Evolutionary conservation across 768 basidiomycete species (phyloP).

Genomic region (Butyriboletus loyo): DNA sequence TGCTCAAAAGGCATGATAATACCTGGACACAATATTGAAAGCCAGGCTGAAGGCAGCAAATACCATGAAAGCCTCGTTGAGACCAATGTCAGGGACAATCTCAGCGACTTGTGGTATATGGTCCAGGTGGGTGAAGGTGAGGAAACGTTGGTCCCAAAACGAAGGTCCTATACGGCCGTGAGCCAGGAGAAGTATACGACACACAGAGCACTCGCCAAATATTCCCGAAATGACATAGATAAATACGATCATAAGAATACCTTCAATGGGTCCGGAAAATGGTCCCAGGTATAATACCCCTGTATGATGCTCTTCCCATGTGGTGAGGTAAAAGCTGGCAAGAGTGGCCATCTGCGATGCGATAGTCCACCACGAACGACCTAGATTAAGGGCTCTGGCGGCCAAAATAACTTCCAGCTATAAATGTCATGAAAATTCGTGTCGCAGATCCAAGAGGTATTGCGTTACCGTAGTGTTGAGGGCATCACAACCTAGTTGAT

Average conservation of each 20-base stretch:
- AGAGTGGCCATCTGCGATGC: conserved; percentile 71
- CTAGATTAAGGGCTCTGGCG: conserved; percentile 83
- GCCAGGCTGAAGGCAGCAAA: conserved; percentile 67
- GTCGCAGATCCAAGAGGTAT: neutral
- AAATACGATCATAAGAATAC: conserved; percentile 78
- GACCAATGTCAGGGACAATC: conserved; percentile 59
- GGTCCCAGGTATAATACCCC: conserved; percentile 88
- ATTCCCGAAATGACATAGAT: conserved; percentile 80
- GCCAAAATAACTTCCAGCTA: conserved; percentile 87
- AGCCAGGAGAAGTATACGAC: neutral
- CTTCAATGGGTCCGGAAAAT: conserved; percentile 96
- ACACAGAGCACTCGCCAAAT: conserved; percentile 46
- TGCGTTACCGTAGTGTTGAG: conserved; percentile 83
- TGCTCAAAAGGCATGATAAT: neutral
- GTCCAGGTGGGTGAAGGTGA: conserved; percentile 56
- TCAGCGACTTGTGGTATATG: conserved; percentile 44
- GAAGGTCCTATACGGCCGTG: conserved; percentile 52
- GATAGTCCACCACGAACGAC: conserved; percentile 97
- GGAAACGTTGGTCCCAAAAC: conserved; percentile 76
- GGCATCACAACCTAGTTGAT: conserved; percentile 73
- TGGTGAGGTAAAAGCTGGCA: conserved; percentile 70
- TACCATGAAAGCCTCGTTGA: conserved; percentile 88
- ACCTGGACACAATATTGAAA: conserved; percentile 81
- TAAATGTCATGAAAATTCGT: neutral
- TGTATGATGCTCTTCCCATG: conserved; percentile 87